These are phyloP conservation scores for Penicillium roqueforti DNA, from an alignment of 495 filamentous ascomycete species.

Conservation along the genomic window DNA sequence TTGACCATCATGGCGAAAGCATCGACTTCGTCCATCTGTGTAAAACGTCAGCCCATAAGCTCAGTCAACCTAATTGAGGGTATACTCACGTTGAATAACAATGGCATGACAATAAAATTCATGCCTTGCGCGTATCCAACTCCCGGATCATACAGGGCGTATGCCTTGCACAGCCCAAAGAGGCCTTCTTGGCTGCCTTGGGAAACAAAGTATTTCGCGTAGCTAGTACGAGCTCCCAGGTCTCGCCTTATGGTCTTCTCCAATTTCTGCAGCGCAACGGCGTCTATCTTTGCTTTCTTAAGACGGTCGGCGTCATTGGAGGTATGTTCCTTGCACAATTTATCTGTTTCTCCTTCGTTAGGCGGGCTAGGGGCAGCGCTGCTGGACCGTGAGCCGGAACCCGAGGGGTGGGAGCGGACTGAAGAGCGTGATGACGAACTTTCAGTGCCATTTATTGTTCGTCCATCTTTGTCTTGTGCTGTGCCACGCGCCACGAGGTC, in stretches of 20 bases:
- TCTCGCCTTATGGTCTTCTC: conserved; percentile 91
- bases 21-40: conserved; percentile 92
- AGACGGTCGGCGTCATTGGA: conserved; percentile 60
- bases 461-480: conserved; percentile 67
- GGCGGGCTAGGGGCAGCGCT: conserved; percentile 56
- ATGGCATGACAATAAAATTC: conserved; percentile 97
- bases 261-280: conserved; percentile 66
- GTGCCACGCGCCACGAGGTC: conserved; percentile 79
- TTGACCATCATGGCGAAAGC: conserved; percentile 90
- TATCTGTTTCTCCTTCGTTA: conserved; percentile 61
- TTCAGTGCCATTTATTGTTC: conserved; percentile 45
- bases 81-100: conserved; percentile 82
- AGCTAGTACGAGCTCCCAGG: conserved; percentile 88
- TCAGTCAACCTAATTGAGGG: background rate
- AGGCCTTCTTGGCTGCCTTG: conserved; percentile 90
- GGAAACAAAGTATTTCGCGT: conserved; percentile 84
- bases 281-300: conserved; percentile 73
- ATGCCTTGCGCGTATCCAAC: conserved; percentile 98
- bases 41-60: conserved; percentile 3
- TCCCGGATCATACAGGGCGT: conserved; percentile 88
- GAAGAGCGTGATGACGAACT: conserved; percentile 72
- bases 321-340: conserved; percentile 61
- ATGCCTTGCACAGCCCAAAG: conserved; percentile 95
- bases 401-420: conserved; percentile 74
- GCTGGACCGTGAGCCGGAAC: conserved; percentile 55